Evolutionary conservation across 257 asterid species (phyloP).

Genomic region (Cinchona pubescens): DNA sequence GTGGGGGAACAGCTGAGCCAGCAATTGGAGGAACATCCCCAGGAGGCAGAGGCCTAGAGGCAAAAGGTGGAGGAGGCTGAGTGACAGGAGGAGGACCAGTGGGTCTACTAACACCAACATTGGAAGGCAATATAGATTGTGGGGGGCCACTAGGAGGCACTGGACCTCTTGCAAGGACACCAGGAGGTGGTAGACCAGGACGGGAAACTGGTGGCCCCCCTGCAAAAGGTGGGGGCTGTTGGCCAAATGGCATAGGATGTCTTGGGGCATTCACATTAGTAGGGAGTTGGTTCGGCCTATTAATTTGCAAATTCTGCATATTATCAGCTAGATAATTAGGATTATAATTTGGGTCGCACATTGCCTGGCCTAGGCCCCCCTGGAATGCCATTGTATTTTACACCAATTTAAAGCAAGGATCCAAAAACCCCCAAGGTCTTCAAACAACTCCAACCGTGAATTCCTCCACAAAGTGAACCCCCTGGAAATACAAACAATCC

Average conservation of each 20-base stretch:
- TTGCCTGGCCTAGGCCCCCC: conserved; percentile 84
- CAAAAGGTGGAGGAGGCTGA: conserved; percentile 67
- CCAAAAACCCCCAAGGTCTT: conserved; percentile 31
- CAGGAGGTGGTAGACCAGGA: conserved; percentile 81
- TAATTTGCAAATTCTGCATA: conserved; percentile 77
- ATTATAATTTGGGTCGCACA: conserved; percentile 69
- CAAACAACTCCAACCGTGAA: conserved; percentile 19
- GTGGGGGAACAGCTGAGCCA: conserved; percentile 44
- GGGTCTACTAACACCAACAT: conserved; percentile 49
- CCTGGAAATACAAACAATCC: conserved; percentile 25
- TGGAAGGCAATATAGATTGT: conserved; percentile 52
- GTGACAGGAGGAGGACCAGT: conserved; percentile 54
- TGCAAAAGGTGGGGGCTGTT: conserved; percentile 65
- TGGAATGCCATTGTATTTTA: conserved; percentile 78
- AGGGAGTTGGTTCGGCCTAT: conserved; percentile 66
- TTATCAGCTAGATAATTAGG: conserved; percentile 71
- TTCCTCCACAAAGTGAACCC: conserved; percentile 34
- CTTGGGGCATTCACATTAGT: conserved; percentile 52
- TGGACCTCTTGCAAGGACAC: conserved; percentile 59
- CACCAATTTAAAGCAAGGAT: conserved; percentile 13
- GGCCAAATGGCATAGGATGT: conserved; percentile 74
- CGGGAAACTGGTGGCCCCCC: conserved; percentile 42
- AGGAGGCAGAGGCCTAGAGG: conserved; percentile 77
- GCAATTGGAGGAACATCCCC: conserved; percentile 55
- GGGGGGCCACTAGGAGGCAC: conserved; percentile 56